Evolutionary conservation across 2,329 filamentous ascomycete genomes (phyloP).

Genomic region (Pyricularia sp.): DNA sequence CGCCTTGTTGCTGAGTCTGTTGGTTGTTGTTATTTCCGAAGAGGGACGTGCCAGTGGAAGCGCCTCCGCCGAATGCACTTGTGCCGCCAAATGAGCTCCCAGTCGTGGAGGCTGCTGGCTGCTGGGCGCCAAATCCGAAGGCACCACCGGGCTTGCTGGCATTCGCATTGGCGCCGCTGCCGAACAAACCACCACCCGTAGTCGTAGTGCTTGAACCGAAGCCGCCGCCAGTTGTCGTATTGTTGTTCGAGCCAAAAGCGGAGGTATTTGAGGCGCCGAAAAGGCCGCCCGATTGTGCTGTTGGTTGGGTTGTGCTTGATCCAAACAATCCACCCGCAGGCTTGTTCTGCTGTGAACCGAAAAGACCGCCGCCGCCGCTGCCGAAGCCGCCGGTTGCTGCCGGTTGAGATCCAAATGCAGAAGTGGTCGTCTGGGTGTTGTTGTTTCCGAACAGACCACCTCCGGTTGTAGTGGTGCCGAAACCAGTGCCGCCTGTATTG

Average conservation of each 20-base stretch:
- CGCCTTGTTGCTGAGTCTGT: neutral
- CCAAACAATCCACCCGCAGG: constrained; percentile 21
- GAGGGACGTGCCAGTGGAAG: neutral
- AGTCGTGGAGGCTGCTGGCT: constrained; percentile 11
- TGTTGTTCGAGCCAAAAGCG: constrained; percentile 11
- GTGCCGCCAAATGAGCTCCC: constrained; percentile 30
- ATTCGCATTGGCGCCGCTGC: constrained; percentile 7
- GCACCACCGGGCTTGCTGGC: constrained; percentile 12
- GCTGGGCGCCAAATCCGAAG: constrained; percentile 14
- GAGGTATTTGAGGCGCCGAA: constrained; percentile 23
- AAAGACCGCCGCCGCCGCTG: constrained; percentile 22
- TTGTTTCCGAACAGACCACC: constrained; percentile 25
- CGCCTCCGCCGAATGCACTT: constrained; percentile 20
- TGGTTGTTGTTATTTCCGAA: constrained; percentile 7
- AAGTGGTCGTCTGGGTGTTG: constrained; percentile 19
- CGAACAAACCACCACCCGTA: constrained; percentile 19
- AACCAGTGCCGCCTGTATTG: constrained; percentile 26
- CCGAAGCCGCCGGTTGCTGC: constrained; percentile 23
- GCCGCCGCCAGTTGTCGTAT: constrained; percentile 6
- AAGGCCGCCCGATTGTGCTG: constrained; percentile 17
- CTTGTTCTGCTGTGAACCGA: constrained; percentile 20
- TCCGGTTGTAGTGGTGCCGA: constrained; percentile 28
- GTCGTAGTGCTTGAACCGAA: constrained; percentile 17
- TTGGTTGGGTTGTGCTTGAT: constrained; percentile 19
- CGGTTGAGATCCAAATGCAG: constrained; percentile 16